A percentile compares a stretch with the other conserved stretches of the same genome.
phyloP scores from a whole-genome alignment of 2,329 filamentous ascomycete genomes.

The Colletotrichum magnum region DNA sequence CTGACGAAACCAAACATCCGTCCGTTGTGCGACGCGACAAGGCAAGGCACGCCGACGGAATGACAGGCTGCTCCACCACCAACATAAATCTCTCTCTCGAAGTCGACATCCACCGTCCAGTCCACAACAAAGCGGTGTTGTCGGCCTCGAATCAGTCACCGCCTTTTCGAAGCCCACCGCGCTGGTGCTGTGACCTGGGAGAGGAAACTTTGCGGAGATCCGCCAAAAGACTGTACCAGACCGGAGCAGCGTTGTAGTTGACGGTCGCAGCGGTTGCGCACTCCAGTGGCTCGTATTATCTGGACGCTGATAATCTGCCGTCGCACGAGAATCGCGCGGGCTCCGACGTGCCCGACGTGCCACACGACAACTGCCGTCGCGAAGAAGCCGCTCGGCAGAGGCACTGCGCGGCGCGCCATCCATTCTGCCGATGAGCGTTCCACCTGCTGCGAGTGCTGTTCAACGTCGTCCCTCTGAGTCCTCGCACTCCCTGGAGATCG shows the following conservation, averaged over 20 bases:
- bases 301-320: neutral
- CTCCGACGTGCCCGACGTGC: constrained; percentile 9
- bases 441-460: neutral
- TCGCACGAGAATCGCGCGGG: neutral
- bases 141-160: constrained; percentile 27
- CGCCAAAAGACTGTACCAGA: neutral
- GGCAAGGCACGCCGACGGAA: too few species aligned
- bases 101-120: too few species aligned
- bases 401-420: neutral
- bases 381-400: neutral
- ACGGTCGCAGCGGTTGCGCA: too few species aligned
- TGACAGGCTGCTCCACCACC: too few species aligned
- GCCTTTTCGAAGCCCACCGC: constrained; percentile 19
- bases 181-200: neutral
- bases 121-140: neutral
- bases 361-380: constrained; percentile 3
- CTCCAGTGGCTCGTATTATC: neutral
- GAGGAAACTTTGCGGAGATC: constrained; percentile 28
- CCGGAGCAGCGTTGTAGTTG: too few species aligned
- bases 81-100: too few species aligned
- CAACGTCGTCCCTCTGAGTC: too few species aligned
- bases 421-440: neutral
- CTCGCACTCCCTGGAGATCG: constrained; percentile 15
- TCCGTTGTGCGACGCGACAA: too few species aligned
- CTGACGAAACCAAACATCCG: too few species aligned